phyloP scores from a whole-genome alignment of 345 rosid species.

The Euphorbia lathyris region DNA sequence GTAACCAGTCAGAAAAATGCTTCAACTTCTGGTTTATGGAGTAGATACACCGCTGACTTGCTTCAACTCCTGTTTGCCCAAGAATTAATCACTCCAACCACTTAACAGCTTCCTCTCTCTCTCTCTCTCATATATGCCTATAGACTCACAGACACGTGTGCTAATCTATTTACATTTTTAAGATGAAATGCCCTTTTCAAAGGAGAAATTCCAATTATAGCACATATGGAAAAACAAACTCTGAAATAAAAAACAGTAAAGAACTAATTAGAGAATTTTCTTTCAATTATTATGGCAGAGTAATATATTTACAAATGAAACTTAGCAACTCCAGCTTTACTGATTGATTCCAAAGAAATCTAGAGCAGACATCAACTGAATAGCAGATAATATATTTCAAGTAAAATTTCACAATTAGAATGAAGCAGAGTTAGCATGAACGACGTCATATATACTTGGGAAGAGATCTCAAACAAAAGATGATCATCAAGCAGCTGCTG shows the following conservation, averaged over 20 bases:
- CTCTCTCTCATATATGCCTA: not conserved
- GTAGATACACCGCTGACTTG: slow-evolving; percentile 39
- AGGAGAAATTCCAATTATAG: not conserved
- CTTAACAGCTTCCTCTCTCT: not conserved
- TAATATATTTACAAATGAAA: not conserved
- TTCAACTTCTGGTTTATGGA: slow-evolving; percentile 48
- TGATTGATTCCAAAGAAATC: no score
- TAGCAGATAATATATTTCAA: not conserved
- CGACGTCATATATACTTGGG: not conserved
- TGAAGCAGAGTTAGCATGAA: not conserved
- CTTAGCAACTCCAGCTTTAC: not conserved
- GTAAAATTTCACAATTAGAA: not conserved
- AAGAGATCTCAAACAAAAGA: not conserved
- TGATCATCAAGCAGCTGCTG: not conserved
- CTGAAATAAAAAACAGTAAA: not conserved
- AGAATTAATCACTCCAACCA: slow-evolving; percentile 10
- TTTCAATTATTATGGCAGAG: not conserved
- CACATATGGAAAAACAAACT: not conserved
- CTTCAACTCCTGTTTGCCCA: slow-evolving; percentile 31
- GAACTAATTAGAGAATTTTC: not conserved
- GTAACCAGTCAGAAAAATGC: slow-evolving; percentile 63
- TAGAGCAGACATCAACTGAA: not conserved
- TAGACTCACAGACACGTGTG: not conserved
- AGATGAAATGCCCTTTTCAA: not conserved
- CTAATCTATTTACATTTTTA: not conserved